Conservation (phyloP, 2,329 filamentous ascomycete genomes). For the Arthrobotrys conoides region DNA sequence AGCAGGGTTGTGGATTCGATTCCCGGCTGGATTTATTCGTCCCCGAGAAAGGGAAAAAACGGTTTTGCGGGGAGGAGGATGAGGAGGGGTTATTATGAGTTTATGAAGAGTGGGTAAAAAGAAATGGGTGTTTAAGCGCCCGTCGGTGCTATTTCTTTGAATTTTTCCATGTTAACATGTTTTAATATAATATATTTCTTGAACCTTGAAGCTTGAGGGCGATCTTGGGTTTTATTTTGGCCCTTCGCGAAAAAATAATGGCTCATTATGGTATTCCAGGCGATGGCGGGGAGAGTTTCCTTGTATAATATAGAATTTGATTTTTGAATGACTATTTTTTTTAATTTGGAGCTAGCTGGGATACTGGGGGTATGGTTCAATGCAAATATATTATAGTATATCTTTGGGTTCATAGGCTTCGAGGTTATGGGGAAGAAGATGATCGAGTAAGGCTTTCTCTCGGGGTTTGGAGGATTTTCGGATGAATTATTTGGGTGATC, state of each 20-base stretch:
- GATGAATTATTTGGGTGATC: slow-evolving; percentile 13
- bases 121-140: slow-evolving; percentile 4
- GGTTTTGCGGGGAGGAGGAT: too few species aligned
- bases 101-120: slow-evolving; percentile 12
- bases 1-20: background rate
- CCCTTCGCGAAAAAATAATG: slow-evolving; percentile 13
- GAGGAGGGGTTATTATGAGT: background rate
- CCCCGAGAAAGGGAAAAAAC: background rate
- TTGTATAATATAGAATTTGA: background rate
- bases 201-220: background rate
- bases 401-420: background rate
- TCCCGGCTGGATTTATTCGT: background rate
- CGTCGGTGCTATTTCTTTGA: background rate
- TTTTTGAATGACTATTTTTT: background rate
- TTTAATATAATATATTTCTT: background rate
- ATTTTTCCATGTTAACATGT: background rate
- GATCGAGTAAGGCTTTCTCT: background rate
- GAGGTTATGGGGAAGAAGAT: background rate
- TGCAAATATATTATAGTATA: slow-evolving; percentile 20
- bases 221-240: background rate
- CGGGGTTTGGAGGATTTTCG: slow-evolving; percentile 8
- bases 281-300: slow-evolving; percentile 10
- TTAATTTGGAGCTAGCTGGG: slow-evolving; percentile 2
- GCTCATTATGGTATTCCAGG: slow-evolving; percentile 20
- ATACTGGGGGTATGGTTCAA: slow-evolving; percentile 9